phyloP scores from a whole-genome alignment of 306 rosid species.

The Trifolium fragiferum region DNA sequence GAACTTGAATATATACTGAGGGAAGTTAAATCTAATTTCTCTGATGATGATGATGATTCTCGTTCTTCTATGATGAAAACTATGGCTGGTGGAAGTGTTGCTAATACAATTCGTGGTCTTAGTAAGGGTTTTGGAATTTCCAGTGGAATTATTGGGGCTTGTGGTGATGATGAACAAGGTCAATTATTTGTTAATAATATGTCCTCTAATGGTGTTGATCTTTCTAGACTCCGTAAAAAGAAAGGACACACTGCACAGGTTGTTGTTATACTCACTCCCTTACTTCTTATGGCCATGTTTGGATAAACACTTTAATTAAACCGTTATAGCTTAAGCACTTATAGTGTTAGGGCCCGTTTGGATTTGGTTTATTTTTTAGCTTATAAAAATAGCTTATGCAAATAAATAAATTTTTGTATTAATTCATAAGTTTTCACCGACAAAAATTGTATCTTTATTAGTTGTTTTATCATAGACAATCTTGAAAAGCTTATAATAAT shows the following conservation, averaged over 20 bases:
- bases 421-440: too few relatives aligned
- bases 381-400: too few relatives aligned
- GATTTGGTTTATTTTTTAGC: too few relatives aligned
- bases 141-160: conserved; percentile 82
- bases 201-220: conserved; percentile 69
- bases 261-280: not conserved
- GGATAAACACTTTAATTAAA: not conserved
- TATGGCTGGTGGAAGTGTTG: conserved; percentile 91
- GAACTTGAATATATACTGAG: conserved; percentile 69
- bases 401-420: too few relatives aligned
- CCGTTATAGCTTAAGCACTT: too few relatives aligned
- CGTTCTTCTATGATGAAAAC: conserved; percentile 56
- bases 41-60: not conserved
- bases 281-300: not conserved
- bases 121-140: conserved; percentile 75
- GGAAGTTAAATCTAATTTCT: conserved; percentile 59
- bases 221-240: conserved; percentile 76
- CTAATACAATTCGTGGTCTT: conserved; percentile 87
- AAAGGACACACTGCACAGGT: conserved; percentile 92
- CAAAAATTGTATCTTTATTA: too few relatives aligned
- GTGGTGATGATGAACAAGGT: conserved; percentile 86
- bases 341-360: too few relatives aligned
- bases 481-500: too few relatives aligned
- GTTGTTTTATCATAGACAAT: too few relatives aligned
- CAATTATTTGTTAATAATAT: conserved; percentile 75